These are phyloP conservation scores for Pseudoscleropodium purum DNA, from an alignment of 225 moss, liverwort and hornwort species.

Conservation along the genomic window DNA sequence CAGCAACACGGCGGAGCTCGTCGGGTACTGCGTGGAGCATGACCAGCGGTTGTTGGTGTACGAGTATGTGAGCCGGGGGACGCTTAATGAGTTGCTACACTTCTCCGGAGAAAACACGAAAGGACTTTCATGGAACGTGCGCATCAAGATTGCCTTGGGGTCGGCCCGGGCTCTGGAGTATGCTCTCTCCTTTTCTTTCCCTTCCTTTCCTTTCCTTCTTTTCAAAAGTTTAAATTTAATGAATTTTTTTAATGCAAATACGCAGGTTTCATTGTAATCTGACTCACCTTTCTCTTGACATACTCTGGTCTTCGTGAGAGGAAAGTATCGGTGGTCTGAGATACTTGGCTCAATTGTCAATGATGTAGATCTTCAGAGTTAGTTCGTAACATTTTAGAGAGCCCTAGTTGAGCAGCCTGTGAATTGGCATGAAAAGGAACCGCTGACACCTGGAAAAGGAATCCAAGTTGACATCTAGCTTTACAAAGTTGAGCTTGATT, in stretches of 20 bases:
- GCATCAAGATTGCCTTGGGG: constrained; percentile 68
- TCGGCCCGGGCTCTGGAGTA: constrained; percentile 71
- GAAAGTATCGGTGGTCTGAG: neutral
- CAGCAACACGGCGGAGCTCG: constrained; percentile 51
- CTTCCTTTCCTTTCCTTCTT: neutral
- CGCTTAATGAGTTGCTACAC: constrained; percentile 51
- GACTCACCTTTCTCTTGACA: neutral
- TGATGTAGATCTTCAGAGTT: neutral
- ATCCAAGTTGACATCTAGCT: neutral
- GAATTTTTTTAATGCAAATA: too few relatives aligned
- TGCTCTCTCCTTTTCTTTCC: neutral
- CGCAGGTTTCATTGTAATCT: neutral
- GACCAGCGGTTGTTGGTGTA: constrained; percentile 58
- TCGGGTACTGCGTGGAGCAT: constrained; percentile 71
- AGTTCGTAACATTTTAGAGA: neutral
- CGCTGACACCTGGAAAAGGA: neutral
- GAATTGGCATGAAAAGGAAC: neutral
- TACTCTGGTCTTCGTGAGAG: neutral
- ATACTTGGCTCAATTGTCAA: neutral
- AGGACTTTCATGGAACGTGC: constrained; percentile 56
- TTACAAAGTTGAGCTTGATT: neutral
- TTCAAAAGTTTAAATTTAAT: too few relatives aligned
- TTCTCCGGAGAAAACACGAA: constrained; percentile 32
- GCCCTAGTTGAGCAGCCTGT: neutral
- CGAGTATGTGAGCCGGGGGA: constrained; percentile 47